A percentile compares a stretch with the other conserved stretches of the same genome.
These are phyloP conservation scores for Pyrenopolyporus hunteri DNA, from an alignment of 495 filamentous ascomycete species.

Conservation along the genomic window DNA sequence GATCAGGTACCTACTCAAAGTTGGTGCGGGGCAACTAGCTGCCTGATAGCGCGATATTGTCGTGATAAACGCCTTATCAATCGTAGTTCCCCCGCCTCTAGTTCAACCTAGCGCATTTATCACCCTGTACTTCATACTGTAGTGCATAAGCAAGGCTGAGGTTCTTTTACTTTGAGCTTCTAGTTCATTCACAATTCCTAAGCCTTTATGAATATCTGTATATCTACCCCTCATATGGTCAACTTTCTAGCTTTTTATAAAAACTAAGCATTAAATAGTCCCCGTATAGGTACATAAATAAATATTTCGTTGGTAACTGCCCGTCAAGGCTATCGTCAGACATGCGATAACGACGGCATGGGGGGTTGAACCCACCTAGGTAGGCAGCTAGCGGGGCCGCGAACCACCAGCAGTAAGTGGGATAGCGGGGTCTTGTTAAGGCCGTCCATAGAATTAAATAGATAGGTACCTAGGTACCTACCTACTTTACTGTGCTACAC, in stretches of 20 bases:
- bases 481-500: too few species aligned
- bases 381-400: constrained; percentile 22
- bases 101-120: neutral
- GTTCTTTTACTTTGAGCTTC: neutral
- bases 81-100: neutral
- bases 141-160: constrained; percentile 16
- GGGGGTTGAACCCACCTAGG: neutral
- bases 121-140: too few species aligned
- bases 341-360: constrained; percentile 10
- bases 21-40: constrained; percentile 17
- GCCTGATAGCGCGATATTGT: neutral
- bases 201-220: too few species aligned
- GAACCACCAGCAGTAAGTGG: neutral
- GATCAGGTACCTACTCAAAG: neutral
- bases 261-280: too few species aligned
- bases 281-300: too few species aligned
- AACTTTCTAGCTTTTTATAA: too few species aligned
- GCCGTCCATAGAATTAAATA: too few species aligned
- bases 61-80: constrained; percentile 19
- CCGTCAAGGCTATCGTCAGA: too few species aligned
- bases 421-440: constrained; percentile 22
- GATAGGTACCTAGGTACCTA: too few species aligned
- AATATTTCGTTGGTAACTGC: too few species aligned
- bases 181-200: too few species aligned
- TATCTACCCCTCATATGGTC: too few species aligned